Evolutionary conservation across 1,139 yeast genomes (phyloP).

Genomic region (Geotrichum aggregatum): DNA sequence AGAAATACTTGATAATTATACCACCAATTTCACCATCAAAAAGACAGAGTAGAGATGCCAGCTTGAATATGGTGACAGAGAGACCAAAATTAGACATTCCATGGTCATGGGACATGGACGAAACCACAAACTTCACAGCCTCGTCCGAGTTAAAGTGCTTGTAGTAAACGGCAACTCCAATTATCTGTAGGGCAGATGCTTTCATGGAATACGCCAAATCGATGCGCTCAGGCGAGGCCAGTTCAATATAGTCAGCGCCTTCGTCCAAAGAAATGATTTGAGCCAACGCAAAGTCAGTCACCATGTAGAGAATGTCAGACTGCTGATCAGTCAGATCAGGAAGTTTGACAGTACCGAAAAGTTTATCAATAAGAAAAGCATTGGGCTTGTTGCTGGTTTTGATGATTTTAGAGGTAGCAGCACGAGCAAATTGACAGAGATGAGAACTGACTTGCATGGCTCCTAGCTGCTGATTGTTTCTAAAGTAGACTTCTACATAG

Average conservation of each 20-base stretch:
- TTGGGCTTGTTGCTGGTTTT: slow-evolving; percentile 28
- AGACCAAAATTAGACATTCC: slow-evolving; percentile 36
- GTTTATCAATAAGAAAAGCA: slow-evolving; percentile 28
- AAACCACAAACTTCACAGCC: slow-evolving; percentile 38
- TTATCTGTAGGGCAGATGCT: slow-evolving; percentile 44
- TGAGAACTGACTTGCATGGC: slow-evolving; percentile 33
- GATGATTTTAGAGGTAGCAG: slow-evolving; percentile 26
- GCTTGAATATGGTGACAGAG: slow-evolving; percentile 49
- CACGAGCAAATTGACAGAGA: slow-evolving; percentile 28
- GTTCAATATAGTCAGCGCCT: slow-evolving; percentile 44
- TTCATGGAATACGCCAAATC: slow-evolving; percentile 44
- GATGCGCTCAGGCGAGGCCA: slow-evolving; percentile 43
- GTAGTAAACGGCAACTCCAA: slow-evolving; percentile 41
- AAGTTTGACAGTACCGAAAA: slow-evolving; percentile 26
- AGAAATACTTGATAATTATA: slow-evolving; percentile 33
- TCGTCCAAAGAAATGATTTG: slow-evolving; percentile 42
- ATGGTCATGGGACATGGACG: slow-evolving; percentile 36
- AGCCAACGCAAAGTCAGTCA: slow-evolving; percentile 35
- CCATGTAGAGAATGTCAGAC: slow-evolving; percentile 29
- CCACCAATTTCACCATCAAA: slow-evolving; percentile 39
- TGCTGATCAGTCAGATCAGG: slow-evolving; percentile 17
- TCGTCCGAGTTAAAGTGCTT: slow-evolving; percentile 34
- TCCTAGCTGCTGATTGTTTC: slow-evolving; percentile 34
- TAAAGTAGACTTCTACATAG: slow-evolving; percentile 27
- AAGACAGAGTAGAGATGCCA: slow-evolving; percentile 53